phyloP scores from a whole-genome alignment of 139 green algal genomes.

The Pleodorina starrii region DNA sequence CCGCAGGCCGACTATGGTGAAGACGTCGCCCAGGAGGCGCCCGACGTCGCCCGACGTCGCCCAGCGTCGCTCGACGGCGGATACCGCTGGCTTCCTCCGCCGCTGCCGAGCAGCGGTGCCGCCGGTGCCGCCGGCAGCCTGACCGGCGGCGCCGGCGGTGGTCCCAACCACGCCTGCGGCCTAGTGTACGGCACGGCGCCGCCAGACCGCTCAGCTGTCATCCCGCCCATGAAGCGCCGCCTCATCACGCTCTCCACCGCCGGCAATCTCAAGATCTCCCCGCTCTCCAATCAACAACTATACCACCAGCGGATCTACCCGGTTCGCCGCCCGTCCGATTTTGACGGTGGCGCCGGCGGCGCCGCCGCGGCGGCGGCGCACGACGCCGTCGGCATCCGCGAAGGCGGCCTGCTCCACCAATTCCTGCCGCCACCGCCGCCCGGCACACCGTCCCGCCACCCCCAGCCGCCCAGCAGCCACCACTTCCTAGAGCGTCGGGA shows the following conservation, averaged over 20 bases:
- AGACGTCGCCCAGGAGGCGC: neutral
- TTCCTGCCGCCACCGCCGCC: neutral
- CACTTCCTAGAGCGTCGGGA: neutral
- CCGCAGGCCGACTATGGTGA: neutral
- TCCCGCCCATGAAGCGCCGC: conserved; percentile 8
- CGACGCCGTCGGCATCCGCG: neutral
- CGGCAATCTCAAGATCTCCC: conserved; percentile 7
- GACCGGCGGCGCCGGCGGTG: neutral
- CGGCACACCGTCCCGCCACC: neutral
- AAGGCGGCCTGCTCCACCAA: neutral
- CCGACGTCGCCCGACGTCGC: no score
- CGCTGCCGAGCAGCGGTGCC: neutral
- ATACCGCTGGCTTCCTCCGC: no score
- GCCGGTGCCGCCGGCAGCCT: neutral
- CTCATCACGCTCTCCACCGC: conserved; percentile 24
- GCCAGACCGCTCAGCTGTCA: neutral
- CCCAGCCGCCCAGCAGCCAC: neutral
- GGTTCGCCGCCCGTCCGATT: neutral
- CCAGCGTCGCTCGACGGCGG: no score
- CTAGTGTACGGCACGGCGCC: neutral
- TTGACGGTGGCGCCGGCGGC: neutral
- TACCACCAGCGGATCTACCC: conserved; percentile 1
- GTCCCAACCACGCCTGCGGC: neutral
- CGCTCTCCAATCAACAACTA: conserved; percentile 1
- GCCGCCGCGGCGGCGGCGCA: neutral